Base-by-base conservation (phyloP, 2,329 filamentous ascomycete species). In the Apiospora sp. region DNA sequence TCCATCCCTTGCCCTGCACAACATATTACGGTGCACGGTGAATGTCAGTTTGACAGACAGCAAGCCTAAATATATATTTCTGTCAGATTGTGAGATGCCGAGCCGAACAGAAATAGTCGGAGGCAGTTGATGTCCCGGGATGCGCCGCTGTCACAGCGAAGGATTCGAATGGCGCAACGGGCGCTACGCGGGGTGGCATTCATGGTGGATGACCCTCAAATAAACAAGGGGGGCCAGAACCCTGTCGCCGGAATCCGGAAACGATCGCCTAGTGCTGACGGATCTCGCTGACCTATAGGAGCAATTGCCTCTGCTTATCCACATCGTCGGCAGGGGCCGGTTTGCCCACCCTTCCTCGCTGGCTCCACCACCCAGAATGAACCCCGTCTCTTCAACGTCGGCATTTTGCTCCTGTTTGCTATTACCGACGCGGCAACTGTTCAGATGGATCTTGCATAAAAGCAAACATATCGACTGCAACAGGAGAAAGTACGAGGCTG, bases 211-310 rank as follows among this genome's bases (percentile, higher is more conserved):
- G 7, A 37, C 27, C 30, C 54, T 19, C 54, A 37, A 12, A 61
- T 61, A 8, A 16, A 61, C 54, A 34, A 61, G 30, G 54, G 54
- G 27, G 30, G 16, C 2, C 51, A 58, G 6, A 37, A 30, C 54
- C 54, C 54, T 37, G 54, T 22, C 8, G 19, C 54, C 54, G 54
- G 54, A 37, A 61, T 10, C 1, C 54, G 54, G 54, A 34, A 22
- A 37, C 34, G 54, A 61, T 61, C 30, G 30, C 54, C 54, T 30
- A 61, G 54, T 61, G 54, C 30, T 61, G 54, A 37, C 54, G 34
- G 54, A 19, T 8, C 30, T 61, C 16, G 27, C 30, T 19, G 16
- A 2, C 54, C 54, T 37, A 61, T 37, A 37, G 54, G 54, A 61
- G 22, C 27, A 37, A 34, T 12, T 61, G 10, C 6, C 54, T 22